Base-by-base conservation (phyloP, 1,284 basidiomycete species). In the Phellopilus nigrolimitatus region DNA sequence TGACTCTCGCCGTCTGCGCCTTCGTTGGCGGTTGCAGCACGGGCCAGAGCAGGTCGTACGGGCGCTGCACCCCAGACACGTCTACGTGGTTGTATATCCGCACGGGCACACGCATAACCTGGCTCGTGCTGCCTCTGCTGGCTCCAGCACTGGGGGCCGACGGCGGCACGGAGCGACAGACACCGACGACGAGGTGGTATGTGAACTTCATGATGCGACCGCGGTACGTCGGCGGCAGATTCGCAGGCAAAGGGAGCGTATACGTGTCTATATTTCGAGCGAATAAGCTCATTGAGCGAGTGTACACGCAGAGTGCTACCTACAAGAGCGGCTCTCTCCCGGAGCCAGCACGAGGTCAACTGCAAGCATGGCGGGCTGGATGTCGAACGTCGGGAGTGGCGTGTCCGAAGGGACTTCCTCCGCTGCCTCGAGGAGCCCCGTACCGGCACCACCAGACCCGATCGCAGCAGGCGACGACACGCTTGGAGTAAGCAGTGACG, bases 61-160 rank as follows among this genome's bases (percentile, higher is more conserved):
- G 77, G 46, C 68, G 63, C 2, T 74, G 71, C 6, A 71, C 63
- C 40, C 71, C 69, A 7, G 74, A 76, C 12, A 87, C 85, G 41
- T 76, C 69, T 50, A 94, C 86, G 57, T 92, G 74, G 59, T 91
- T 94, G 66, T 94, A 95, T 12, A 95, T 71, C 33, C 92, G 73
- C 49, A 97, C 84, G 0, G 93, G 92, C 0, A 95, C 84, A 54
- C 88, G 88, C 80, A 97, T 88, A 3, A 95, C 79, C 30, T 85
- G 73, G 59, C 89, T 92, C 39, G 78, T 71, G 64, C 81, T 80
- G 54, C 71, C 22, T 17, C 22, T 46, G 19, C 45, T 36, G 19
- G 6, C 15, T 9, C 30, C 19, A 28, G 45, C 33, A 30, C 25
- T 38, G 10, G 33, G 42, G 12, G 31, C 28, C 12, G 27, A 28